Conservation (phyloP, 2,329 filamentous ascomycete species). For the Meredithiella fracta region DNA sequence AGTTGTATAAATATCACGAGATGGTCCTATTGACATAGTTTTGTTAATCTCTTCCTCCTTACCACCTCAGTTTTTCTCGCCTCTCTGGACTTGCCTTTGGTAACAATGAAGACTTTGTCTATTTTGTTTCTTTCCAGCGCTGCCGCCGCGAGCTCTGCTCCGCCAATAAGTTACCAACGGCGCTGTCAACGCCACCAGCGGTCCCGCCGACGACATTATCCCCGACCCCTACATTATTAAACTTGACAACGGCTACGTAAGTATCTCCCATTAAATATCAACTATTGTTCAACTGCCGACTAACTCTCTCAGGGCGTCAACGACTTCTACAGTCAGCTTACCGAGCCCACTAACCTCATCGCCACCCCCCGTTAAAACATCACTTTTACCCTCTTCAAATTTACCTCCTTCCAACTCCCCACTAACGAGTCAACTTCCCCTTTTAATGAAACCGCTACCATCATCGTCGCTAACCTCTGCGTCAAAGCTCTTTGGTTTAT, state of each 20-base stretch:
- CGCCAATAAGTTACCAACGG: background rate
- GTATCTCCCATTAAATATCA: background rate
- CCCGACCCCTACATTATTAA: constrained; percentile 6
- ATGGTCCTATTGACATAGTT: too few relatives aligned
- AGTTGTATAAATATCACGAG: too few relatives aligned
- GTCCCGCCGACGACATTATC: background rate
- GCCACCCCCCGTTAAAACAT: constrained; percentile 3
- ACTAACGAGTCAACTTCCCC: background rate
- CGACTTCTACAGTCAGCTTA: constrained; percentile 1
- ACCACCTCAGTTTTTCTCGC: too few relatives aligned
- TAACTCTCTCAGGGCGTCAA: background rate
- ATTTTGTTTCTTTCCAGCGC: background rate
- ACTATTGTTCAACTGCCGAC: background rate
- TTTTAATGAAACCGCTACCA: background rate
- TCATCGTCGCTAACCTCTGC: background rate
- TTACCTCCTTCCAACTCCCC: constrained; percentile 1
- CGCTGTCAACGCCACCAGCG: background rate
- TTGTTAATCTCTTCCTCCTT: background rate
- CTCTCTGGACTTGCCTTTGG: background rate
- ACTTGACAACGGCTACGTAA: constrained; percentile 4
- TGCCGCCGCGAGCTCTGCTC: background rate
- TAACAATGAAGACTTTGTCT: background rate
- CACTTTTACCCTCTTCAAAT: constrained; percentile 2
- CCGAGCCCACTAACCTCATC: background rate
- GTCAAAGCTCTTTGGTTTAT: constrained; percentile 3